Conservation (phyloP, 768 basidiomycete genomes). For the Collybiopsis luxurians region DNA sequence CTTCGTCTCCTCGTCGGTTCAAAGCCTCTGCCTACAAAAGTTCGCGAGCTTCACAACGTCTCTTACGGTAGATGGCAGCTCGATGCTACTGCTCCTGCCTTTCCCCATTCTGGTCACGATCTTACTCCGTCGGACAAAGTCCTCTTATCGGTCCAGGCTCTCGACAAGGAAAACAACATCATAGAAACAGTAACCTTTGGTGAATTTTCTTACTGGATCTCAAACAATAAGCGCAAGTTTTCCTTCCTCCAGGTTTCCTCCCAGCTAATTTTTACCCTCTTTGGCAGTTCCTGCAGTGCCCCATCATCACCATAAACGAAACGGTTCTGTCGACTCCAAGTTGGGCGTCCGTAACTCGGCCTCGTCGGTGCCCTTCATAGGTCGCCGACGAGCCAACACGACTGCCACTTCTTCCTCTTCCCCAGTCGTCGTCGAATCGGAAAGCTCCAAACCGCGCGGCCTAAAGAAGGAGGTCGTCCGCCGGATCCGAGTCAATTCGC, state of each 20-base stretch:
- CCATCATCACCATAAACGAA: conserved; percentile 16
- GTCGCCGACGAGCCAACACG: conserved; percentile 37
- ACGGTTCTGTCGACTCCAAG: conserved; percentile 24
- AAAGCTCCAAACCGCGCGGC: conserved; percentile 35
- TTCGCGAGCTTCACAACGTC: conserved; percentile 48
- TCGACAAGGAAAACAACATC: conserved; percentile 50
- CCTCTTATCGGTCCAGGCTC: conserved; percentile 59
- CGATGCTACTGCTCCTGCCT: conserved; percentile 56
- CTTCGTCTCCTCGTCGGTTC: conserved; percentile 75
- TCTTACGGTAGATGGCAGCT: conserved; percentile 62
- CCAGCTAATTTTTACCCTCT: conserved; percentile 5
- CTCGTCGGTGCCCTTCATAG: conserved; percentile 16
- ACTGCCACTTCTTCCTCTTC: conserved; percentile 27
- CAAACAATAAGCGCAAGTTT: conserved; percentile 28
- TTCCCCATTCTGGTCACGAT: conserved; percentile 43
- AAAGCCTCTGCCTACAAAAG: conserved; percentile 65
- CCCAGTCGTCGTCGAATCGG: conserved; percentile 32
- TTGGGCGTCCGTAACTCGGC: conserved; percentile 27
- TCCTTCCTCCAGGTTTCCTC: conserved; percentile 10
- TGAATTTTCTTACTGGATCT: conserved; percentile 61
- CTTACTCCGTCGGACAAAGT: conserved; percentile 37
- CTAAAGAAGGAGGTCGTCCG: conserved; percentile 33
- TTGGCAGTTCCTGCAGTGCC: conserved; percentile 4
- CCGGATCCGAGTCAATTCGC: conserved; percentile 39
- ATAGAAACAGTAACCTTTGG: conserved; percentile 71